These are phyloP conservation scores for Podila minutissima DNA, from an alignment of 192 early-diverging fungal genomes.

Conservation along the genomic window DNA sequence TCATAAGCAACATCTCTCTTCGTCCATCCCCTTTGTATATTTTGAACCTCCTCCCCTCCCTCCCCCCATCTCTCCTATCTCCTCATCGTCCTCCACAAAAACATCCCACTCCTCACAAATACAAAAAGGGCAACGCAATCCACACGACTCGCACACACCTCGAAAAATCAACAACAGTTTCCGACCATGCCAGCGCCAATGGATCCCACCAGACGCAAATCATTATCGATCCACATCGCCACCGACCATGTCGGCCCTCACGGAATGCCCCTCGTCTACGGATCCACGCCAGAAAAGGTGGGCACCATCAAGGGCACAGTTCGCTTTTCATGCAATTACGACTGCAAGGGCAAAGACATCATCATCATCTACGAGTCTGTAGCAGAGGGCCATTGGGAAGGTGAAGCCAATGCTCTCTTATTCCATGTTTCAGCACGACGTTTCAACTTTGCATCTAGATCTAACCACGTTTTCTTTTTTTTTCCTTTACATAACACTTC, in stretches of 20 bases:
- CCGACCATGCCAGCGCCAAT: neutral
- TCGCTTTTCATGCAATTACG: conserved; percentile 27
- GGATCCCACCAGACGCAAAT: neutral
- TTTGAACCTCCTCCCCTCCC: neutral
- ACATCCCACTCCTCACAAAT: neutral
- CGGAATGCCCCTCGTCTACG: conserved; percentile 39
- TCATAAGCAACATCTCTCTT: no score
- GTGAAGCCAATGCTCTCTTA: conserved; percentile 1
- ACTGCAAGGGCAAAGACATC: conserved; percentile 40
- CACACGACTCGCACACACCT: no score
- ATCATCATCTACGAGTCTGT: conserved; percentile 43
- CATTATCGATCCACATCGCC: conserved; percentile 31
- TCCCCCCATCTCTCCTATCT: no score
- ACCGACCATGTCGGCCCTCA: conserved; percentile 33
- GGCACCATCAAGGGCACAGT: conserved; percentile 35
- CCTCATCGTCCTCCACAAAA: neutral
- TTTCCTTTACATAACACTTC: no score
- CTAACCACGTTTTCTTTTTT: no score
- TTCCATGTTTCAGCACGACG: neutral
- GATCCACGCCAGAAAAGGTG: conserved; percentile 35
- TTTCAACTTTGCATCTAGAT: neutral
- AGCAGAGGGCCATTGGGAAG: conserved; percentile 42
- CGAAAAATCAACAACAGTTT: no score
- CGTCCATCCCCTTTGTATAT: no score
- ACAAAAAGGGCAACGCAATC: no score